phyloP scores from a whole-genome alignment of 768 basidiomycete genomes.

The Boletus fagicola region DNA sequence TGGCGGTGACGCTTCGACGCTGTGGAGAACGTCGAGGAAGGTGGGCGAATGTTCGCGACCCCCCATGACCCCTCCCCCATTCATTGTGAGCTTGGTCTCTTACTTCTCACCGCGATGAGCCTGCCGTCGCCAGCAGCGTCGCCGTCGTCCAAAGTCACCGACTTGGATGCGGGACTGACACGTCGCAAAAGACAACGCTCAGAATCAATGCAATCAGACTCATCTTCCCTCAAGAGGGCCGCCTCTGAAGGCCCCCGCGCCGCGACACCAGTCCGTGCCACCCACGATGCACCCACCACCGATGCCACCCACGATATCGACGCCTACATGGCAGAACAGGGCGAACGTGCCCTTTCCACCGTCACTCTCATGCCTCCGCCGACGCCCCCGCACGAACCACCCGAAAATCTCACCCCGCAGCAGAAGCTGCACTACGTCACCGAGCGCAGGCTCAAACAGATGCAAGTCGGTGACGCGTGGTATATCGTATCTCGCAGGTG shows the following conservation, averaged over 20 bases:
- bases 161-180: slow-evolving; percentile 32
- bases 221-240: slow-evolving; percentile 76
- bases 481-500: slow-evolving; percentile 69
- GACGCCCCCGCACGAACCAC: slow-evolving; percentile 25
- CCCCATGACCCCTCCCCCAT: slow-evolving; percentile 7
- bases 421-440: slow-evolving; percentile 55
- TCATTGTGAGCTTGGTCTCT: neutral
- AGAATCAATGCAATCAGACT: slow-evolving; percentile 71
- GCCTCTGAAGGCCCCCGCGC: slow-evolving; percentile 62
- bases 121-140: slow-evolving; percentile 42
- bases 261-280: slow-evolving; percentile 35
- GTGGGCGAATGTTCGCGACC: slow-evolving; percentile 4
- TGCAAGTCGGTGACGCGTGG: slow-evolving; percentile 74
- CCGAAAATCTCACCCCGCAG: slow-evolving; percentile 32
- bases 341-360: slow-evolving; percentile 32
- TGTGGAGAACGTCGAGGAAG: neutral
- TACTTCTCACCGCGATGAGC: slow-evolving; percentile 37
- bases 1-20: neutral
- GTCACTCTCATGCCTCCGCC: slow-evolving; percentile 26
- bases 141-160: slow-evolving; percentile 42
- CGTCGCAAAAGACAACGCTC: slow-evolving; percentile 72
- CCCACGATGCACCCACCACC: slow-evolving; percentile 13
- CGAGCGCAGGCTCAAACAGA: slow-evolving; percentile 42
- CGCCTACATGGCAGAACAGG: slow-evolving; percentile 63
- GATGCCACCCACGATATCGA: slow-evolving; percentile 56